Percentiles rank a stretch among this genome's conserved stretches.
Evolutionary conservation across 2,329 filamentous ascomycete species (phyloP).

Genomic region (Blastomyces gilchristii): DNA sequence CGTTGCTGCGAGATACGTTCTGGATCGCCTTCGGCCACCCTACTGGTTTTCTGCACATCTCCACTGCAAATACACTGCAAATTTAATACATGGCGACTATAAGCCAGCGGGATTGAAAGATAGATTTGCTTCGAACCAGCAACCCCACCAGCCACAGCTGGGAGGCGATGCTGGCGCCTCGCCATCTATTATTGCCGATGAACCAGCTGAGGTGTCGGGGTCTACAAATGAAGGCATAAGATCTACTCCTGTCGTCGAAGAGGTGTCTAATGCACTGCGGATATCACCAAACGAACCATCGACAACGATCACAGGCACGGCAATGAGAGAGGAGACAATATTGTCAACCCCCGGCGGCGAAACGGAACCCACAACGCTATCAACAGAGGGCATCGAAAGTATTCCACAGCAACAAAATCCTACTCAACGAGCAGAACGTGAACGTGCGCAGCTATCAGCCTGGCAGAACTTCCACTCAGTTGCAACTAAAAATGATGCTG

Average conservation of each 20-base stretch:
- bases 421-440: slow-evolving; percentile 4
- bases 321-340: not conserved
- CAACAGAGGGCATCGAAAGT: not conserved
- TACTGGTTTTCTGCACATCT: slow-evolving; percentile 94
- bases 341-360: not conserved
- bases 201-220: not conserved
- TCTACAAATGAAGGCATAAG: not conserved
- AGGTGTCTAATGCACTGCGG: not conserved
- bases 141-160: not conserved
- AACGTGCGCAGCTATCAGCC: slow-evolving; percentile 19
- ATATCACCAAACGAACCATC: not conserved
- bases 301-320: not conserved
- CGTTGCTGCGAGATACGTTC: slow-evolving; percentile 64
- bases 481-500: slow-evolving; percentile 26
- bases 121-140: not conserved
- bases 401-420: not conserved
- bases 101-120: slow-evolving; percentile 4
- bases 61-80: slow-evolving; percentile 75
- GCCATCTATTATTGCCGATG: slow-evolving; percentile 7
- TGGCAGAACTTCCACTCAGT: slow-evolving; percentile 32
- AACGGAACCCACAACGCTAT: not conserved
- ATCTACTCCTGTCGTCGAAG: not conserved
- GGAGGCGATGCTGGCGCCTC: not conserved
- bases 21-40: slow-evolving; percentile 68
- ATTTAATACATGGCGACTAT: slow-evolving; percentile 40